Base-by-base conservation (phyloP, 495 filamentous ascomycete genomes). In the Sporormia fimetaria region DNA sequence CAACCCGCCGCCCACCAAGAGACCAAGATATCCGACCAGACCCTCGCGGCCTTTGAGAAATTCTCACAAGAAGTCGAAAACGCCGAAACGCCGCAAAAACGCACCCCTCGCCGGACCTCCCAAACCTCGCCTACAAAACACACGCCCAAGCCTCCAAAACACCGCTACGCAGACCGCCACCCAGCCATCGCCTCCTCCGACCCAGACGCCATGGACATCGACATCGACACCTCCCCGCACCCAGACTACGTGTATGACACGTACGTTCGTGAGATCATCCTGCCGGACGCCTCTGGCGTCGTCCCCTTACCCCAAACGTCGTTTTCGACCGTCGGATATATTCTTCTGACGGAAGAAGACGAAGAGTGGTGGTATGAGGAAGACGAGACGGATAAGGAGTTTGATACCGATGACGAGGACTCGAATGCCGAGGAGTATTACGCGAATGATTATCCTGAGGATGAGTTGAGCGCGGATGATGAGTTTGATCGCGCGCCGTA, bases 391-490 rank as follows among this genome's bases (percentile, higher is more conserved):
- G 73, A 73, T 17, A 76, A 78, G 47, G 75, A 73, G 22, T 31
- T 40, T 20, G 37, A 47, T 16, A 51, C 43, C 27, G 36, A 58
- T 33, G 40, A 57, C n/a, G 45, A 49, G 9, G 47, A 49, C 21
- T 40, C 38, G 27, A 46, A 55, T 73, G 76, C 76, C 11, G 76
- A 81, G 49, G 71, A 75, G 46, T 75, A 71, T 51, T 75, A 76
- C 33, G 74, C 68, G 37, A 76, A 76, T 42, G 76, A 81, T 42
- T 81, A 81, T 46, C 76, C 76, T 0, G 76, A 81, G 35, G 76
- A 81, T 34, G 76, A 81, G 37, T 50, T 77, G 4, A 69, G 64
- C 8, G 67, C 63, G 16, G 68, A 71, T 17, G 75, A 78, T 37
- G 74, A 80, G 40, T 62, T 61, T 21, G 70, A 68, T 33, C 58